Base-by-base conservation (phyloP, 805 yeast genomes). In the Candida cerambycidarum region DNA sequence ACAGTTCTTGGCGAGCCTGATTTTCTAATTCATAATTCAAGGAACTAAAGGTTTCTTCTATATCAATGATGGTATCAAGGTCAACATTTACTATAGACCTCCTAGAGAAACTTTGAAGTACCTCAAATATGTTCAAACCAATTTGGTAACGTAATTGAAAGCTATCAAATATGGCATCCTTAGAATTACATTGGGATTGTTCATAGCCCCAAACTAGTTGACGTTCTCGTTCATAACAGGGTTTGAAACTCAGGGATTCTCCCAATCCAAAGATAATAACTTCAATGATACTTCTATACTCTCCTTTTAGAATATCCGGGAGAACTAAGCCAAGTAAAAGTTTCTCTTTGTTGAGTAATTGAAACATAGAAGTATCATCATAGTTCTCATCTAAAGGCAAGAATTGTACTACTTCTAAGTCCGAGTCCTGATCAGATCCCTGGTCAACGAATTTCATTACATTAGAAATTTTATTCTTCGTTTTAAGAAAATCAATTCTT, bases 221-320 rank as follows among this genome's bases (percentile, higher is more conserved):
- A 19, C 50, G 43, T 34, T 67, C 73, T 17, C 63, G 45, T 8
- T 45, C 41, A 39, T 55, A 65, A 35, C 60, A 59, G 0, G 64
- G 53, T n/a, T 35, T 32, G 0, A 64, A 62, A n/a, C 38, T 34
- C 17, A 9, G 12, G 11, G 4, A 3, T 4, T 13, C 6, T 15
- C 19, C 15, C 27, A 40, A 18, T 9, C 38, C 43, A n/a, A 5
- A 15, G 13, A 40, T 23, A 8, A 27, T 13, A 3, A 13, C 3
- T 13, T 40, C 34, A n/a, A 28, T 18, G 21, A 25, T 24, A 21
- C 10, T 21, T 7, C 6, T 7, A 10, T n/a, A n/a, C n/a, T n/a
- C n/a, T n/a, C n/a, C n/a, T n/a, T n/a, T n/a, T n/a, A n/a, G n/a
- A n/a, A n/a, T n/a, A n/a, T n/a, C n/a, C n/a, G n/a, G n/a, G n/a